Evolutionary conservation across 805 yeast species (phyloP).

Genomic region (Ogataea zsoltii): DNA sequence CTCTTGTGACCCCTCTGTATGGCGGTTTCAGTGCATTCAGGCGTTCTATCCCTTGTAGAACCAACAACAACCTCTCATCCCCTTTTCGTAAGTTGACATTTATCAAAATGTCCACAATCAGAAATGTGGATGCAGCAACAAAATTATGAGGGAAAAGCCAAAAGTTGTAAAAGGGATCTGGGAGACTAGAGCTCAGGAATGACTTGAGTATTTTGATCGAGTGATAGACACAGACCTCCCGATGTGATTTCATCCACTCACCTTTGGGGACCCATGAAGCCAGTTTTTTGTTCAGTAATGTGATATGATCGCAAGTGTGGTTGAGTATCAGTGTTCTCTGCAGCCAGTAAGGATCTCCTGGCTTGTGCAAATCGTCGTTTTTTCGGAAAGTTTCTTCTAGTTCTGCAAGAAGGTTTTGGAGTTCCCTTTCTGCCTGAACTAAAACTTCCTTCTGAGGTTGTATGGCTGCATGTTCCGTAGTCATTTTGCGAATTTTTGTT

Average conservation of each 20-base stretch:
- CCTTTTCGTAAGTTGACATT: neutral
- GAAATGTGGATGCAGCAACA: conserved; percentile 2
- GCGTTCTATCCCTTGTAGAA: neutral
- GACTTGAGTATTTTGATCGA: neutral
- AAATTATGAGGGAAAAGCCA: conserved; percentile 5
- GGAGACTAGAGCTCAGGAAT: neutral
- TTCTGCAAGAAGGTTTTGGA: neutral
- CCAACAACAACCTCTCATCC: conserved; percentile 1
- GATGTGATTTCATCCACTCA: neutral
- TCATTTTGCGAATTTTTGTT: neutral
- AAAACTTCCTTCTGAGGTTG: neutral
- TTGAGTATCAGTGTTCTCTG: conserved; percentile 2
- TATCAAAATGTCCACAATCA: conserved; percentile 5
- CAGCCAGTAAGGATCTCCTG: conserved; percentile 3
- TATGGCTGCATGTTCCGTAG: too few relatives aligned
- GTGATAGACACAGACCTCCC: neutral
- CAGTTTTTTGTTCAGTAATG: neutral
- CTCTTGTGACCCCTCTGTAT: neutral
- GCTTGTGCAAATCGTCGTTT: neutral
- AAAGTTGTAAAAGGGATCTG: conserved; percentile 3
- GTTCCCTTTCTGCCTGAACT: neutral
- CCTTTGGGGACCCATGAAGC: conserved; percentile 1
- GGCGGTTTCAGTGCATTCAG: neutral
- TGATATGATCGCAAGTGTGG: conserved; percentile 1
- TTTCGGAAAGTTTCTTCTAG: neutral